Base-by-base conservation (phyloP, 257 asterid species). In the Craterostigma plantagineum region DNA sequence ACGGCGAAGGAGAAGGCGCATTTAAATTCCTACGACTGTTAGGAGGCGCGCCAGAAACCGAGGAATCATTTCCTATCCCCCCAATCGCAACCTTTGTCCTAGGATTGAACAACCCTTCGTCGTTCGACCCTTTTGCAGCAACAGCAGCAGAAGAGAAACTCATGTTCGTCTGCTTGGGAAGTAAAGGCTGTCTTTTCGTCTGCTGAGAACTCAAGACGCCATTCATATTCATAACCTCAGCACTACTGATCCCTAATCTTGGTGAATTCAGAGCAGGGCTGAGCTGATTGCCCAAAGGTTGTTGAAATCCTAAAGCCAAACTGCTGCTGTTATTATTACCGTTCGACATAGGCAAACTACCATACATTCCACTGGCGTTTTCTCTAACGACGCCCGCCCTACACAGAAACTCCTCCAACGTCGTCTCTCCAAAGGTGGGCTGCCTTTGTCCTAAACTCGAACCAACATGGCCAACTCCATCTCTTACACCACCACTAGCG, bases 371-470 rank as follows among this genome's bases (percentile, higher is more conserved):
- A 7, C 33, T 43, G 48, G 9, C 33, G 9, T 43, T 43, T 40
- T 66, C 77, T 11, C 72, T 68, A 0, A 75, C 87, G 0, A 79
- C 64, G 15, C 92, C 92, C 0, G 83, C 87, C 18, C 57, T 56
- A 11, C 71, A 71, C 50, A 79, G 41, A 63, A 79, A 79, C 45
- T 75, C 92, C 35, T 79, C 87, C 12, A 79, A 42, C 0, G 90
- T 79, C 83, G 76, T 75, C 23, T 79, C 83, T 14, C 90, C 92
- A 2, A 79, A 65, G 0, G 83, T 75, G 0, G 43, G 13, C 51
- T 70, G 76, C 10, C 69, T 58, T 42, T 51, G 68, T 15, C 77
- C 14, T 1, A 46, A n/a, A 37, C 55, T 38, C 0, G 50, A 62
- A 11, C 15, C 69, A 6, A 53, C 18, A 13, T 34, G 37, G 45